Evolutionary conservation across 257 asterid species (phyloP).

Genomic region (Plantago ovata): DNA sequence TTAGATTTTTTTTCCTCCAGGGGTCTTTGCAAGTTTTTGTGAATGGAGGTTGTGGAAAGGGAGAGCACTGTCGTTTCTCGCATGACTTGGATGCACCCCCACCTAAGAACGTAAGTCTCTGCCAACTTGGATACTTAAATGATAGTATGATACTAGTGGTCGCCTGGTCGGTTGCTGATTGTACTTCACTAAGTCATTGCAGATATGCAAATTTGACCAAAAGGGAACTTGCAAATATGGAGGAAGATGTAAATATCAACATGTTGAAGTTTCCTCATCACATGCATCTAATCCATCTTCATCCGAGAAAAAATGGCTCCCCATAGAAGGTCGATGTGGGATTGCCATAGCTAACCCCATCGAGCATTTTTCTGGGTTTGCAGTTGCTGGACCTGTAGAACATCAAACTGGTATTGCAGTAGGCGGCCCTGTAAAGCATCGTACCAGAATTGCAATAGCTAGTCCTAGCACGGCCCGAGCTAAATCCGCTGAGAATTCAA

Average conservation of each 20-base stretch:
- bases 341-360: conserved; percentile 18
- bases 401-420: too few relatives aligned
- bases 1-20: conserved; percentile 35
- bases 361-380: too few relatives aligned
- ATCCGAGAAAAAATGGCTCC: conserved; percentile 24
- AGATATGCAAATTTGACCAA: conserved; percentile 69
- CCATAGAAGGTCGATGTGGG: conserved; percentile 31
- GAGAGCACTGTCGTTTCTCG: conserved; percentile 85
- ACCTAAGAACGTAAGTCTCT: conserved; percentile 36
- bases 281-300: conserved; percentile 42
- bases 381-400: too few relatives aligned
- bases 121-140: background rate
- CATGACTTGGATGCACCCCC: conserved; percentile 78
- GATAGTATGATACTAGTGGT: background rate
- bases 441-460: too few relatives aligned
- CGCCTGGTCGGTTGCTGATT: background rate
- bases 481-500: conserved; percentile 23
- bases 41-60: conserved; percentile 93
- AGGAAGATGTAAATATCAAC: conserved; percentile 63
- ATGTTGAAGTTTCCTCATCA: conserved; percentile 40
- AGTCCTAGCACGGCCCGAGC: too few relatives aligned
- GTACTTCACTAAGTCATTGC: conserved; percentile 22
- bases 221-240: conserved; percentile 70
- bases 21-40: conserved; percentile 92
- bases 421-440: too few relatives aligned